phyloP scores from a whole-genome alignment of 768 basidiomycete genomes.

The Galerina sulciceps region DNA sequence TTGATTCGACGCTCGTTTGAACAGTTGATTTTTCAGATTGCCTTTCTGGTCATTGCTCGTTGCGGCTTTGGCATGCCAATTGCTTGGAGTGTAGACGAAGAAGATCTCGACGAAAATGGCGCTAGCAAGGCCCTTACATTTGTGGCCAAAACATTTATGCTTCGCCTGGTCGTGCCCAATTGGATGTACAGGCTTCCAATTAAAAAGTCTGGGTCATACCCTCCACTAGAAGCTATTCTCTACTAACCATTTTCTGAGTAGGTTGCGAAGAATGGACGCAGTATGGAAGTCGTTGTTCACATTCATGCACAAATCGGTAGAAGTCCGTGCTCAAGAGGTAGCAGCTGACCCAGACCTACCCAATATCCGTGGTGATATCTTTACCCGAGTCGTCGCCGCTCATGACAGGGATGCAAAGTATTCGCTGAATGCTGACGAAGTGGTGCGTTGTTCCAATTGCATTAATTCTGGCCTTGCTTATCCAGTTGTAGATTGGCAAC shows the following conservation, averaged over 20 bases:
- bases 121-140: constrained; percentile 7
- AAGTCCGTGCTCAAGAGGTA: constrained; percentile 13
- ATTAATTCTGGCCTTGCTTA: neutral
- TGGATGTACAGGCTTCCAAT: constrained; percentile 30
- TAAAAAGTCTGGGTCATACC: constrained; percentile 13
- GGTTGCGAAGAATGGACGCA: constrained; percentile 19
- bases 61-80: constrained; percentile 29
- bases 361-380: constrained; percentile 12
- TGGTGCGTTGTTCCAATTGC: constrained; percentile 13
- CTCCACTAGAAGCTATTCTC: neutral
- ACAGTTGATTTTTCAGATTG: constrained; percentile 10
- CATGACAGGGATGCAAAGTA: constrained; percentile 20
- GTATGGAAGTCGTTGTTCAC: constrained; percentile 18
- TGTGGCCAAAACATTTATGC: constrained; percentile 20
- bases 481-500: constrained; percentile 23
- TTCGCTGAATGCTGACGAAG: constrained; percentile 22
- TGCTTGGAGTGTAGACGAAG: constrained; percentile 15
- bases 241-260: neutral
- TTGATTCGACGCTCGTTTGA: neutral
- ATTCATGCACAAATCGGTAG: constrained; percentile 15
- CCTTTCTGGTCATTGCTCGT: constrained; percentile 23
- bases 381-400: constrained; percentile 22
- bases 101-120: constrained; percentile 1
- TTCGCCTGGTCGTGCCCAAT: constrained; percentile 22
- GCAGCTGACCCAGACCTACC: neutral